Conservation (phyloP, 345 rosid species). For the Lagerstroemia speciosa region DNA sequence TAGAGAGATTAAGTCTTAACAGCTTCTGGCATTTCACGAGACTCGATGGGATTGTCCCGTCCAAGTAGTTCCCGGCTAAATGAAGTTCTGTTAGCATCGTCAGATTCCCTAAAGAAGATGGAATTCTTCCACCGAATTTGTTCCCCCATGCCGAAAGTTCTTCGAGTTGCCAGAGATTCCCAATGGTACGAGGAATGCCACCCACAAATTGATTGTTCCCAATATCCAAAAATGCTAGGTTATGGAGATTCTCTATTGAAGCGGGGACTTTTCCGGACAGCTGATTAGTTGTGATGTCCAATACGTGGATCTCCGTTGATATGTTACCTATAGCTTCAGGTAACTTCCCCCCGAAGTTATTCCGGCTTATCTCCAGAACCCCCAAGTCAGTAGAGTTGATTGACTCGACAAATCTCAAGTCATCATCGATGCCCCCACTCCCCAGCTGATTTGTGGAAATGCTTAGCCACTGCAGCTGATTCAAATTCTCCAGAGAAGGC, state of each 20-base stretch:
- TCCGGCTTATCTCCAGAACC: neutral
- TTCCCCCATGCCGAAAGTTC: neutral
- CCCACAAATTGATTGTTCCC: conserved; percentile 5
- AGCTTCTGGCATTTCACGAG: neutral
- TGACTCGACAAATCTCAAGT: conserved; percentile 3
- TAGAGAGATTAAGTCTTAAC: neutral
- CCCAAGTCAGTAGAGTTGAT: neutral
- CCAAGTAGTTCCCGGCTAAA: conserved; percentile 5
- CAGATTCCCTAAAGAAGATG: conserved; percentile 7
- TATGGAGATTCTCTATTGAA: neutral
- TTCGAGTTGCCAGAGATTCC: neutral
- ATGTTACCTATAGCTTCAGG: conserved; percentile 13
- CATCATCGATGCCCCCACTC: neutral
- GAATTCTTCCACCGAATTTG: neutral
- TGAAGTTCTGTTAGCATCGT: neutral
- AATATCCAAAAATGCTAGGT: neutral
- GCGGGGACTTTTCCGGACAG: conserved; percentile 10
- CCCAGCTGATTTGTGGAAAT: conserved; percentile 1
- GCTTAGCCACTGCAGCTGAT: neutral
- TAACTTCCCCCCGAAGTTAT: conserved; percentile 7
- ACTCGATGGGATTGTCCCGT: conserved; percentile 9
- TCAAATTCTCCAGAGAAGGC: conserved; percentile 5
- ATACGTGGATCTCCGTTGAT: neutral
- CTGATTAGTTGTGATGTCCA: neutral
- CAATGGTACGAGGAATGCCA: neutral